phyloP scores from a whole-genome alignment of 768 basidiomycete species.

The Suillus sp. region DNA sequence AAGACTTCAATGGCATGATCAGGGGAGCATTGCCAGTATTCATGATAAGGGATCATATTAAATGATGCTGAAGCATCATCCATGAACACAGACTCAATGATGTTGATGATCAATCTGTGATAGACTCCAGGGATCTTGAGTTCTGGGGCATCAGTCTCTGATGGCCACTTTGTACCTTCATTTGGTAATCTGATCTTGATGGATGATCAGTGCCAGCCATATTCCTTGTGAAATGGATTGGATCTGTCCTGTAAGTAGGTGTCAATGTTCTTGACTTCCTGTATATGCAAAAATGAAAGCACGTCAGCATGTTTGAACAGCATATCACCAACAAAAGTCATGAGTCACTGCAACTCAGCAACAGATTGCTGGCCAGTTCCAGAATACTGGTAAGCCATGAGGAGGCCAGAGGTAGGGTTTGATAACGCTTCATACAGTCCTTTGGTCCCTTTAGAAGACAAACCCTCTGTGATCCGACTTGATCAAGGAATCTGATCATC shows the following conservation, averaged over 20 bases:
- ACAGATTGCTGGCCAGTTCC: slow-evolving; percentile 32
- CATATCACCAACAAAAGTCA: slow-evolving; percentile 23
- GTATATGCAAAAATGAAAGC: slow-evolving; percentile 18
- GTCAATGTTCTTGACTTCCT: slow-evolving; percentile 5
- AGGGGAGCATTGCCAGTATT: slow-evolving; percentile 6
- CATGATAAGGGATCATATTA: slow-evolving; percentile 2
- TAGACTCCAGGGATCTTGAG: not conserved
- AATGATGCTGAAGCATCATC: not conserved
- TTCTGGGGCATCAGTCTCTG: slow-evolving; percentile 5
- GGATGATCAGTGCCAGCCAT: slow-evolving; percentile 24
- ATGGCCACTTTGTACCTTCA: not conserved
- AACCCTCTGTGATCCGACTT: not conserved
- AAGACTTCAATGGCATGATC: not conserved
- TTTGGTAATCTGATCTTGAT: slow-evolving; percentile 20
- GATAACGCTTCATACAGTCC: slow-evolving; percentile 19
- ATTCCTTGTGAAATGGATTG: slow-evolving; percentile 17
- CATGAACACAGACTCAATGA: slow-evolving; percentile 1
- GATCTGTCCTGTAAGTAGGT: slow-evolving; percentile 10
- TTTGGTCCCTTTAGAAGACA: not conserved
- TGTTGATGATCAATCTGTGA: not conserved
- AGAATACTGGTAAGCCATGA: slow-evolving; percentile 35
- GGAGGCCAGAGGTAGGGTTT: slow-evolving; percentile 24
- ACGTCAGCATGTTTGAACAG: slow-evolving; percentile 29
- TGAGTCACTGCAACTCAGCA: slow-evolving; percentile 27
- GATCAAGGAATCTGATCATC: not conserved